These are phyloP conservation scores for Monosporascus sp. DNA, from an alignment of 2,329 filamentous ascomycete species.

Conservation along the genomic window DNA sequence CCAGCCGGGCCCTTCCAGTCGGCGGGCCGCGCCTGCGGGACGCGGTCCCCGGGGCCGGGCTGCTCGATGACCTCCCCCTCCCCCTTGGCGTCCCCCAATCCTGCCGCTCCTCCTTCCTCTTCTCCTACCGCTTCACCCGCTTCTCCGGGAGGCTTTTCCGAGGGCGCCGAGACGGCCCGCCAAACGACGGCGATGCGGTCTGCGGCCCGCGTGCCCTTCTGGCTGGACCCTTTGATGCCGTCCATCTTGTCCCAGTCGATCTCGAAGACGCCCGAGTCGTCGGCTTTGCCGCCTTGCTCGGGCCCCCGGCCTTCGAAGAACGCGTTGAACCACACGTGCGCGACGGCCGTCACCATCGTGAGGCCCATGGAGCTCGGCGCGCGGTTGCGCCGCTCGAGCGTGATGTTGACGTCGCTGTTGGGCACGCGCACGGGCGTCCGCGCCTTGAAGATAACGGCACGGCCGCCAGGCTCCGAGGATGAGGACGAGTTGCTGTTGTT, in stretches of 20 bases:
- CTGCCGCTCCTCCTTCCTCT: slow-evolving; percentile 6
- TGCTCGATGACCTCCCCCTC: slow-evolving; percentile 49
- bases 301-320: slow-evolving; percentile 83
- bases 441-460: slow-evolving; percentile 75
- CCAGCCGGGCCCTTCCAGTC: slow-evolving; percentile 61
- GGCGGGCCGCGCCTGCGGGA: slow-evolving; percentile 63
- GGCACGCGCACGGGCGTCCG: slow-evolving; percentile 61
- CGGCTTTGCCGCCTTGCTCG: slow-evolving; percentile 58
- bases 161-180: slow-evolving; percentile 42
- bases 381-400: slow-evolving; percentile 80
- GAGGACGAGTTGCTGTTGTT: slow-evolving; percentile 12
- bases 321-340: slow-evolving; percentile 94
- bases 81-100: slow-evolving; percentile 15
- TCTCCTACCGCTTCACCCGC: slow-evolving; percentile 7
- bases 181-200: slow-evolving; percentile 84
- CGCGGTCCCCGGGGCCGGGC: slow-evolving; percentile 60
- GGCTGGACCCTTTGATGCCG: slow-evolving; percentile 83
- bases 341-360: slow-evolving; percentile 87
- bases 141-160: slow-evolving; percentile 12
- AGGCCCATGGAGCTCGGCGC: slow-evolving; percentile 70
- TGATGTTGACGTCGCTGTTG: slow-evolving; percentile 83
- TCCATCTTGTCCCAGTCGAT: slow-evolving; percentile 70
- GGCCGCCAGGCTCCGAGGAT: slow-evolving; percentile 51
- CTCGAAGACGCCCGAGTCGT: slow-evolving; percentile 59
- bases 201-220: slow-evolving; percentile 75